These are phyloP conservation scores for Sphaerosporella brunnea DNA, from an alignment of 495 filamentous ascomycete species.

Conservation along the genomic window DNA sequence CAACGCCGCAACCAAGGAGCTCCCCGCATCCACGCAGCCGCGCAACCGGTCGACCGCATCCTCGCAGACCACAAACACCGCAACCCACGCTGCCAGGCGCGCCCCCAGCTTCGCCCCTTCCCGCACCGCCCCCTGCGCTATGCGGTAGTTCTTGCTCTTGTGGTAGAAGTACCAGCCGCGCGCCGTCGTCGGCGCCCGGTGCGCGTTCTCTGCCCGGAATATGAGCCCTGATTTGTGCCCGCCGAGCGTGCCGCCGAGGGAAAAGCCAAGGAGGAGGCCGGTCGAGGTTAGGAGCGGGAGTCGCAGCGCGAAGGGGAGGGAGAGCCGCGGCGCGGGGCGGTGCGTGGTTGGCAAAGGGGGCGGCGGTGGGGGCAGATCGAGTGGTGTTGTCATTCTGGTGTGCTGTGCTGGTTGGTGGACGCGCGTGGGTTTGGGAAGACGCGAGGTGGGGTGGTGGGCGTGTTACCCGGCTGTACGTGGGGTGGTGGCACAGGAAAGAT, in stretches of 20 bases:
- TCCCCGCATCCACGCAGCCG: conserved; percentile 51
- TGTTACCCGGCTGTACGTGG: not conserved
- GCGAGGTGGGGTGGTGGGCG: not conserved
- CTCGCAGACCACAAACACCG: conserved; percentile 57
- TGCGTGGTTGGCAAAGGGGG: not conserved
- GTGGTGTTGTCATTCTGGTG: no score
- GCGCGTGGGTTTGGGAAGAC: not conserved
- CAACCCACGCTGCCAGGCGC: conserved; percentile 48
- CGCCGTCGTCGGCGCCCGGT: conserved; percentile 63
- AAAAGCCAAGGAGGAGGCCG: conserved; percentile 46
- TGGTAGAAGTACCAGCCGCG: conserved; percentile 94
- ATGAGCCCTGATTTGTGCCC: conserved; percentile 52
- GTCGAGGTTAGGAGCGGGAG: conserved; percentile 41
- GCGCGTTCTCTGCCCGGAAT: conserved; percentile 89
- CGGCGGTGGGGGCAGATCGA: not conserved
- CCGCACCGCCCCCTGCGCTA: conserved; percentile 51
- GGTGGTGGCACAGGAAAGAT: no score
- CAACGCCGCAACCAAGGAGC: conserved; percentile 61
- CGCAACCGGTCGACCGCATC: conserved; percentile 66
- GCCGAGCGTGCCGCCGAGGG: conserved; percentile 54
- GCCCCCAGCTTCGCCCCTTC: conserved; percentile 61
- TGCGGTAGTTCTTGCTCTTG: conserved; percentile 86
- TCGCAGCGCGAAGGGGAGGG: conserved; percentile 44
- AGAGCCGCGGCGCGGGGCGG: conserved; percentile 40
- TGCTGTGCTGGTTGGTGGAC: not conserved